These are phyloP conservation scores for Phoenix roebelenii DNA, from an alignment of 176 grass and related monocot genomes.

Conservation along the genomic window DNA sequence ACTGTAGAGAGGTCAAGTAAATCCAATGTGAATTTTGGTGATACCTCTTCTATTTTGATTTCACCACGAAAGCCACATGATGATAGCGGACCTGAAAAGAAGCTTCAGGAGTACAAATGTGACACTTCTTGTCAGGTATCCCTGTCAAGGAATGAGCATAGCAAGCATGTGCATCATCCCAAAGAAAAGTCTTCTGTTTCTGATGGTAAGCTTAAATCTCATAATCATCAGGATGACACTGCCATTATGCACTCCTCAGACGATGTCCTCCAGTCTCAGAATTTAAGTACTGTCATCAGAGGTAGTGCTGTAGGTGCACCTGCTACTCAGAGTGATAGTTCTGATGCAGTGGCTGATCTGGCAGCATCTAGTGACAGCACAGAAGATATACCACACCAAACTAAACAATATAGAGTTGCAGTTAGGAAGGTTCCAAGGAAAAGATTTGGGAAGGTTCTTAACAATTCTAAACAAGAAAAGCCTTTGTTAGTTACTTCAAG, in stretches of 20 bases:
- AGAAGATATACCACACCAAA: conserved; percentile 28
- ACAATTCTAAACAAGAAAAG: conserved; percentile 25
- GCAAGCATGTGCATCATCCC: conserved; percentile 19
- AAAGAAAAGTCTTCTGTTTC: conserved; percentile 22
- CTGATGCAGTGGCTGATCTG: not conserved
- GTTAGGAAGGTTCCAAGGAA: conserved; percentile 53
- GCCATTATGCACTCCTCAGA: conserved; percentile 4
- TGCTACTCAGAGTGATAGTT: not conserved
- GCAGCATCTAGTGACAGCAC: conserved; percentile 50
- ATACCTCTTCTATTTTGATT: conserved; percentile 1
- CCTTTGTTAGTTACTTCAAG: conserved; percentile 10
- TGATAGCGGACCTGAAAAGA: conserved; percentile 24
- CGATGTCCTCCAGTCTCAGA: conserved; percentile 13
- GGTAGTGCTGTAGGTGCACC: conserved; percentile 21
- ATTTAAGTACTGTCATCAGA: conserved; percentile 25
- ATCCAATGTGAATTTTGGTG: conserved; percentile 9
- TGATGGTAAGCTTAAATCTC: conserved; percentile 23
- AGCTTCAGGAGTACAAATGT: conserved; percentile 10
- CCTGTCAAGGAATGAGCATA: conserved; percentile 15
- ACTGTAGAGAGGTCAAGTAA: conserved; percentile 14
- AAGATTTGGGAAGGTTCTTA: conserved; percentile 18
- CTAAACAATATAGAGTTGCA: conserved; percentile 32
- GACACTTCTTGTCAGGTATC: conserved; percentile 16
- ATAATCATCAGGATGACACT: conserved; percentile 17
- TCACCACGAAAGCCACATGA: too few relatives aligned